Evolutionary conservation across 2,329 filamentous ascomycete genomes (phyloP).

Genomic region (Chrysoporthe cubensis): DNA sequence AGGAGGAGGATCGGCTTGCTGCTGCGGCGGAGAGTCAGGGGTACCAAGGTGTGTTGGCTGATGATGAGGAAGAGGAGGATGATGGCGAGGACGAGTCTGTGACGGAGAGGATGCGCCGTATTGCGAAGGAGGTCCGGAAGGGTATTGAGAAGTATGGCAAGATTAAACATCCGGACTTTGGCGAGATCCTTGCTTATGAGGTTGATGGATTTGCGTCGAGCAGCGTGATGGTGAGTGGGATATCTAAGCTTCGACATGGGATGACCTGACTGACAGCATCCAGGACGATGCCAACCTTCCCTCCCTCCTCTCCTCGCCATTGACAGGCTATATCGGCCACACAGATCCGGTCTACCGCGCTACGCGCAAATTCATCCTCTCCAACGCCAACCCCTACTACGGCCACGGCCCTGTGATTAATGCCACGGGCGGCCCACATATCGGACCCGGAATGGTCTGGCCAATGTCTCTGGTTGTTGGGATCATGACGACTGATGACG

Average conservation of each 20-base stretch:
- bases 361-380: slow-evolving; percentile 69
- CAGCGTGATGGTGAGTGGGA: slow-evolving; percentile 27
- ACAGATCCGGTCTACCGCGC: slow-evolving; percentile 64
- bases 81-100: slow-evolving; percentile 11
- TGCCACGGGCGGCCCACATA: slow-evolving; percentile 36
- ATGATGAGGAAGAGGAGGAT: not conserved
- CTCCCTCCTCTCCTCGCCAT: slow-evolving; percentile 57
- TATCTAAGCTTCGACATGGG: not conserved
- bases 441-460: slow-evolving; percentile 65
- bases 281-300: slow-evolving; percentile 61
- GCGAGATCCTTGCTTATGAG: slow-evolving; percentile 67
- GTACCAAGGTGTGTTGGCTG: slow-evolving; percentile 13
- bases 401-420: slow-evolving; percentile 28
- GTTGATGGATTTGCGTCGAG: slow-evolving; percentile 57
- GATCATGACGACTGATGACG: slow-evolving; percentile 67
- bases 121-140: slow-evolving; percentile 62
- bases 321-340: slow-evolving; percentile 54
- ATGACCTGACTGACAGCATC: not conserved
- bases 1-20: slow-evolving; percentile 38
- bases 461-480: slow-evolving; percentile 72
- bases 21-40: slow-evolving; percentile 5
- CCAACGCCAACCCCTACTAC: slow-evolving; percentile 66
- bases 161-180: slow-evolving; percentile 61
- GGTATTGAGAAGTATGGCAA: slow-evolving; percentile 72
- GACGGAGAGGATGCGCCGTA: slow-evolving; percentile 52